Percentiles rank a stretch among this genome's conserved stretches.
Conservation (phyloP, 257 asterid genomes). For the Capsicum chinense region DNA sequence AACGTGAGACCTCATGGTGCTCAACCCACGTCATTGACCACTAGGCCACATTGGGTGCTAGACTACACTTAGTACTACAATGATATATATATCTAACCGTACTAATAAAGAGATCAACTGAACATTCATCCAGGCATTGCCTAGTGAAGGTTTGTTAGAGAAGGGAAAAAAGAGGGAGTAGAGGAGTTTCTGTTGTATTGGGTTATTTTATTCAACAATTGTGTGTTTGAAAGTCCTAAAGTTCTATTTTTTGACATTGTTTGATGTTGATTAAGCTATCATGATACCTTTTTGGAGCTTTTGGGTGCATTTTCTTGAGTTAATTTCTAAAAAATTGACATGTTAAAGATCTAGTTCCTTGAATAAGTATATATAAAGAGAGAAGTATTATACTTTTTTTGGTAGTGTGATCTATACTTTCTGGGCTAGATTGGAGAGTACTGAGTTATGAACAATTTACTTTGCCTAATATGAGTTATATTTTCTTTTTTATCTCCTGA, state of each 20-base stretch:
- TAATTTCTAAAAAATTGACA: background rate
- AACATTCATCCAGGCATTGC: background rate
- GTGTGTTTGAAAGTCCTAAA: background rate
- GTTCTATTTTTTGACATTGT: background rate
- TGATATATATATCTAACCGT: background rate
- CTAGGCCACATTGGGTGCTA: background rate
- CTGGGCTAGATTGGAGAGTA: background rate
- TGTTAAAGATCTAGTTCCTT: conserved; percentile 6
- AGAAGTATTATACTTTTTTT: background rate
- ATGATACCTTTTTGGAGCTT: background rate
- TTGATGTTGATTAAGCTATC: background rate
- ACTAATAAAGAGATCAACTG: background rate
- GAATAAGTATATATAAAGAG: conserved; percentile 21
- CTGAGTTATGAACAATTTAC: conserved; percentile 13
- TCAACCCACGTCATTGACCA: background rate
- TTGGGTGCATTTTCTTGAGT: conserved; percentile 20
- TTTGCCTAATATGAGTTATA: background rate
- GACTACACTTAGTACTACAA: background rate
- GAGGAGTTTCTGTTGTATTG: background rate
- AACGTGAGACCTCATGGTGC: background rate
- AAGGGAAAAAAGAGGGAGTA: background rate
- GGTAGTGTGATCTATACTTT: background rate
- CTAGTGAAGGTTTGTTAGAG: conserved; percentile 1
- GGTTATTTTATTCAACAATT: background rate
- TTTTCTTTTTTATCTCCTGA: conserved; percentile 14